Percentiles rank a stretch among this genome's conserved stretches.
These are phyloP conservation scores for Fusarium praegraminearum DNA, from an alignment of 2,329 filamentous ascomycete species.

Conservation along the genomic window DNA sequence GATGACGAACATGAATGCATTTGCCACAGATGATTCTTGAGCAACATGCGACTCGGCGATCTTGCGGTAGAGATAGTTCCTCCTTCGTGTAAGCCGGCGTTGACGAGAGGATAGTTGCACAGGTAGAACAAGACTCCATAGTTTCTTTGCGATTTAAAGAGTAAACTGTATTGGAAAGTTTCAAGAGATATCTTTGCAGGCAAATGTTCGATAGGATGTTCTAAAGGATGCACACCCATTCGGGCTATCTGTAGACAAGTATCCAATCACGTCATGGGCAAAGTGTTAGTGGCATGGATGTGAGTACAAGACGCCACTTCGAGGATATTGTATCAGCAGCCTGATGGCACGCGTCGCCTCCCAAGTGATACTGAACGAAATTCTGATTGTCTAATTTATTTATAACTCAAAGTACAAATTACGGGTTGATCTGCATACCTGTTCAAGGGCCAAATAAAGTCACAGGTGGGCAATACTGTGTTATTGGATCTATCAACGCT, in stretches of 20 bases:
- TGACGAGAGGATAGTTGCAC: slow-evolving; percentile 70
- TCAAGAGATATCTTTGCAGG: slow-evolving; percentile 6
- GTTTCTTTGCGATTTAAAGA: slow-evolving; percentile 13
- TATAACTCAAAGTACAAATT: background rate
- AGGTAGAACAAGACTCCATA: slow-evolving; percentile 74
- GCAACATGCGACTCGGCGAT: slow-evolving; percentile 76
- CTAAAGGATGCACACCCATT: slow-evolving; percentile 17
- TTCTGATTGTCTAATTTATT: background rate
- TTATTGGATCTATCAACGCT: background rate
- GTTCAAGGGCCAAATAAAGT: too few relatives aligned
- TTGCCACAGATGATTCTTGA: slow-evolving; percentile 76
- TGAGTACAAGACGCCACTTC: slow-evolving; percentile 31
- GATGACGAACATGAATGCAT: slow-evolving; percentile 70
- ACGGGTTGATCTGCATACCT: background rate
- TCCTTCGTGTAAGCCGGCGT: slow-evolving; percentile 69
- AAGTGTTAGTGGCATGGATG: slow-evolving; percentile 32
- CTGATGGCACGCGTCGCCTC: background rate
- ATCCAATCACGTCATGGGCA: slow-evolving; percentile 48
- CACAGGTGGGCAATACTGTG: background rate
- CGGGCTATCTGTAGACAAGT: slow-evolving; percentile 2
- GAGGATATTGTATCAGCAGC: background rate
- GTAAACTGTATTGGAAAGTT: background rate
- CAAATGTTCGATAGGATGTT: slow-evolving; percentile 6
- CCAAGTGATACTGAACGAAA: background rate
- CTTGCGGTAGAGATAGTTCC: slow-evolving; percentile 63